These are phyloP conservation scores for Fusarium floridanum DNA, from an alignment of 2,329 filamentous ascomycete species.

Conservation along the genomic window DNA sequence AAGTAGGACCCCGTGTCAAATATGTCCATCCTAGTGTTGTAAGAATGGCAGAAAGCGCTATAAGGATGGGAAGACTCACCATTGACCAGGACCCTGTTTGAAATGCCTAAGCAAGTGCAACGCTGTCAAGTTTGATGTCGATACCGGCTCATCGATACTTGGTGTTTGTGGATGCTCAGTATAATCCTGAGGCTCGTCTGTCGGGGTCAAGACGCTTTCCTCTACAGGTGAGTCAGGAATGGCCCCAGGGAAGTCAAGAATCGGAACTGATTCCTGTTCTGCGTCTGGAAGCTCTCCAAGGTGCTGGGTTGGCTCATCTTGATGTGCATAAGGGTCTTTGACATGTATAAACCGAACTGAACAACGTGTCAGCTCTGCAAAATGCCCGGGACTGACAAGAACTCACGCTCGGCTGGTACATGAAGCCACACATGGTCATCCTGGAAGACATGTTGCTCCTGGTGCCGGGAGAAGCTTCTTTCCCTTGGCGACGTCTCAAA, in stretches of 20 bases:
- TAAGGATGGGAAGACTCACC: neutral
- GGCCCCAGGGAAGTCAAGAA: neutral
- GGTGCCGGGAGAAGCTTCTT: neutral
- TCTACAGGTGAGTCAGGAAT: neutral
- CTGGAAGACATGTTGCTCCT: constrained; percentile 13
- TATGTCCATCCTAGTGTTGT: constrained; percentile 37
- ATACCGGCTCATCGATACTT: neutral
- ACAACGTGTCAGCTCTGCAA: accelerated
- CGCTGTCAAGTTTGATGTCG: constrained; percentile 10
- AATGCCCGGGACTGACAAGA: accelerated
- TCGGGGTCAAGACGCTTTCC: accelerated
- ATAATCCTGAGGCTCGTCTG: neutral
- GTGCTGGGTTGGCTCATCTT: neutral
- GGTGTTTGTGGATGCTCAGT: neutral
- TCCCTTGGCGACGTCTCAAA: constrained; percentile 16
- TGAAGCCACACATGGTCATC: constrained; percentile 33
- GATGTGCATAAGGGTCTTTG: constrained; percentile 15
- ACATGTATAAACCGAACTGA: constrained; percentile 37
- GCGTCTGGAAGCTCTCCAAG: neutral
- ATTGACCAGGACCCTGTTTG: constrained; percentile 38
- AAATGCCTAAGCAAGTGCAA: constrained; percentile 35
- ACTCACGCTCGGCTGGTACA: constrained; percentile 33
- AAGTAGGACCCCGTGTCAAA: constrained; percentile 44
- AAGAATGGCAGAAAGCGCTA: accelerated
- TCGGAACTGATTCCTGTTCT: neutral